phyloP scores from a whole-genome alignment of 148 eudicot species.

The Simmondsia chinensis region DNA sequence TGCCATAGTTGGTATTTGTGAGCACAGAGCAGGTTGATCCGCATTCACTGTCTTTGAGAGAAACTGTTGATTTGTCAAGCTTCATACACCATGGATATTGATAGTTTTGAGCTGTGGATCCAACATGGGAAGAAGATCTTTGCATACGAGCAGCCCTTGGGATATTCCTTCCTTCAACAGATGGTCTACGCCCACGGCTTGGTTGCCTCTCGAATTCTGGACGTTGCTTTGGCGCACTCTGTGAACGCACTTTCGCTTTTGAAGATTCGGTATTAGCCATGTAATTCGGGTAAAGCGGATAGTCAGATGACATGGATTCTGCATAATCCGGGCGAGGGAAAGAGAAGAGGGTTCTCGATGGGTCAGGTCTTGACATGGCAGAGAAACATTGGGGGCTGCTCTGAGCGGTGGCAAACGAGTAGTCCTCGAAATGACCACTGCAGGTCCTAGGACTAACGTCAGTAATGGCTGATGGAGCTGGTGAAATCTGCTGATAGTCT shows the following conservation, averaged over 20 bases:
- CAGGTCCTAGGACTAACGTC: constrained; percentile 64
- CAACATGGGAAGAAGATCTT: constrained; percentile 80
- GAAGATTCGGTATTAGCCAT: constrained; percentile 96
- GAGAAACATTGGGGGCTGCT: constrained; percentile 73
- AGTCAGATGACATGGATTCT: constrained; percentile 47
- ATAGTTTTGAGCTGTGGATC: constrained; percentile 45
- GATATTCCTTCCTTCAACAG: constrained; percentile 69
- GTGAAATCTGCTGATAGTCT: constrained; percentile 44
- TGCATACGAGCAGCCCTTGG: constrained; percentile 85
- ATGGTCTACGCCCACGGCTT: constrained; percentile 51
- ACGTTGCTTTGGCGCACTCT: constrained; percentile 89
- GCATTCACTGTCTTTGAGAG: constrained; percentile 80
- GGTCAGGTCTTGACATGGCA: constrained; percentile 35
- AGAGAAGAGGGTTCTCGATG: constrained; percentile 15
- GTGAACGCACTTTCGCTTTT: constrained; percentile 74
- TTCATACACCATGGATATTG: constrained; percentile 71
- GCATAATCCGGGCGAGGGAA: constrained; percentile 41
- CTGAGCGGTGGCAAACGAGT: constrained; percentile 46
- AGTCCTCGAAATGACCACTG: constrained; percentile 77
- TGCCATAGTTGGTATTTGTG: constrained; percentile 56
- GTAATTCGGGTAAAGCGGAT: constrained; percentile 59
- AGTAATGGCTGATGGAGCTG: constrained; percentile 58
- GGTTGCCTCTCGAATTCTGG: constrained; percentile 64
- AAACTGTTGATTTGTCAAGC: constrained; percentile 61
- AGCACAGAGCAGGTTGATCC: constrained; percentile 71